Evolutionary conservation across 352 stramenopile species (phyloP), one percentile per base, ranked within the genome.

Genomic region (Ophiocytium majus): DNA sequence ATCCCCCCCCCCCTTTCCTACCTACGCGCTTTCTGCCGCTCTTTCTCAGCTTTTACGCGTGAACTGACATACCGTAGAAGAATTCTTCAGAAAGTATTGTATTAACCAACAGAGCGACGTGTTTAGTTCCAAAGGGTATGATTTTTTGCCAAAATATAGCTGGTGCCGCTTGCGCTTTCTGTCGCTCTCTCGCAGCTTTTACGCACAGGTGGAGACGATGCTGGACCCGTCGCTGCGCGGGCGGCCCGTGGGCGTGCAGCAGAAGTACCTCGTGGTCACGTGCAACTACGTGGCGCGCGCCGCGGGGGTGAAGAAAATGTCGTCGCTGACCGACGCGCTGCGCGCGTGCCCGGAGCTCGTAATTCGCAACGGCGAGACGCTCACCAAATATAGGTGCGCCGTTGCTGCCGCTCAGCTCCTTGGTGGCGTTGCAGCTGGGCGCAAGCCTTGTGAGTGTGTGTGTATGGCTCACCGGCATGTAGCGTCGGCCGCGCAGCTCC

Each of bases 221-320:
- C 35, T 82, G 49, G 63, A 90, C 78, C 85, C 85, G 37, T 63
- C 33, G 1, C 66, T 89, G 9, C 74, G 79, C 10, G 83, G 82
- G 28, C 86, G 84, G 75, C 86, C 88, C 0, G 34, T 91, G 64
- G 88, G 66, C 49, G 87, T 91, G 49, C 63, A 43, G 75, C 89
- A 91, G 79, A 91, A 91, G 79, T 90, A 91, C 79, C 79, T 91
- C 23, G 63, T 90, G 28, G 89, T 91, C 32, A 91, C 87, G 14
- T 91, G 85, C 84, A 91, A 91, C 84, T 90, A 91, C 64, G 81
- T 71, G 33, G 89, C 89, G 23, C 75, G 89, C 31, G 17, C n/a
- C 5, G 35, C 75, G 9, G 89, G 89, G 32, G 88, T 90, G 14
- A 76, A 33, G 33, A 91, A 91, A 82, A 85, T 91, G 82, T 49